phyloP scores from a whole-genome alignment of 257 asterid species.

The Voacanga thouarsii region DNA sequence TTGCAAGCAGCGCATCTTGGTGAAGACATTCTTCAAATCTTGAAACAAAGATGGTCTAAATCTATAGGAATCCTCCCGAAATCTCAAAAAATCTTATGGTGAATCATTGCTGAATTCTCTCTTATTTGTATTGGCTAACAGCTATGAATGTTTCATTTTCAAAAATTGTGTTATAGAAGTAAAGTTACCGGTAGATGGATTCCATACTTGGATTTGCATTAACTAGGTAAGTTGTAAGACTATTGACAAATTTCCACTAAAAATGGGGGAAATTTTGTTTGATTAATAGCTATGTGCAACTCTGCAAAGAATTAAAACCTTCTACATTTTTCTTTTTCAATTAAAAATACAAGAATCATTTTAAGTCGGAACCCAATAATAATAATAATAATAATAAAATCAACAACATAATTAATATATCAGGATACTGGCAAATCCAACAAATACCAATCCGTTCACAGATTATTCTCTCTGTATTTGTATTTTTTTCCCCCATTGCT shows the following conservation, averaged over 20 bases:
- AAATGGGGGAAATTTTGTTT: neutral
- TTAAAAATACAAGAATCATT: too few species aligned
- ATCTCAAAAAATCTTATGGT: slow-evolving; percentile 1
- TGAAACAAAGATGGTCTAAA: slow-evolving; percentile 11
- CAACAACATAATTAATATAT: too few species aligned
- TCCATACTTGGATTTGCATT: neutral
- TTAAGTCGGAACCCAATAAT: too few species aligned
- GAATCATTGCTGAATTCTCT: neutral
- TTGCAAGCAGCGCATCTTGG: slow-evolving; percentile 80
- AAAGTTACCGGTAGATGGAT: slow-evolving; percentile 19
- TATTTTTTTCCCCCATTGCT: too few species aligned
- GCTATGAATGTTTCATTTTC: slow-evolving; percentile 2
- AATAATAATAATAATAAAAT: too few species aligned
- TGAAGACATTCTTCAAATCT: slow-evolving; percentile 29
- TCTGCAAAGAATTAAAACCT: neutral
- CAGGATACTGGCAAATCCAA: too few species aligned
- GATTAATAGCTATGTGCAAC: too few species aligned
- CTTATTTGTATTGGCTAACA: slow-evolving; percentile 9
- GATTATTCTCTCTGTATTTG: too few species aligned
- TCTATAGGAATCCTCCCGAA: slow-evolving; percentile 1
- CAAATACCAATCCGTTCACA: too few species aligned
- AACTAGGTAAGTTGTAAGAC: neutral
- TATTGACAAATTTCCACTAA: neutral
- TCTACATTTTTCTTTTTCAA: too few species aligned
- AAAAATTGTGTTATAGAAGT: neutral